phyloP scores from a whole-genome alignment of 2,329 filamentous ascomycete genomes.

The Didymella lethalis region DNA sequence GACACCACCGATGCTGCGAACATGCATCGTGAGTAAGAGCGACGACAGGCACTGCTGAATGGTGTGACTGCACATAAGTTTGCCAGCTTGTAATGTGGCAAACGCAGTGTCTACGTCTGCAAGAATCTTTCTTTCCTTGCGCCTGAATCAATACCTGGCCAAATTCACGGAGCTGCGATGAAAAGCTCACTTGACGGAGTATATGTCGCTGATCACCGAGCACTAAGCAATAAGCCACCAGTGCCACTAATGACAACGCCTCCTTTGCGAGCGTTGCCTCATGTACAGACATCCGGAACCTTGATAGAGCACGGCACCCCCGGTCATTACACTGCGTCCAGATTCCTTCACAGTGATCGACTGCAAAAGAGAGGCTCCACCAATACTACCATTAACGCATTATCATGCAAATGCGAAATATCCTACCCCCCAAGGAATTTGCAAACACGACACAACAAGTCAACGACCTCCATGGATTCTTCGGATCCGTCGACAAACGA shows the following conservation, averaged over 20 bases:
- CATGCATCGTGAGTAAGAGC: background rate
- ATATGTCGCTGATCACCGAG: background rate
- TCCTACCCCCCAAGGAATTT: background rate
- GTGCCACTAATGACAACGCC: background rate
- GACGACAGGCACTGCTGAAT: background rate
- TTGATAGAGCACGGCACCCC: background rate
- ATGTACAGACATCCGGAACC: background rate
- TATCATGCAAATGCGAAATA: constrained; percentile 1
- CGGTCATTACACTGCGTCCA: background rate
- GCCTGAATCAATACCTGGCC: too few species aligned
- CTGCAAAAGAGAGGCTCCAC: background rate
- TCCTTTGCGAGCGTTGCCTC: constrained; percentile 2
- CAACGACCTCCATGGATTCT: background rate
- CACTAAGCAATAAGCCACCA: constrained; percentile 1
- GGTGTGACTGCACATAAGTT: background rate
- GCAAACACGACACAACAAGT: background rate
- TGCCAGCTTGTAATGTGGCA: background rate
- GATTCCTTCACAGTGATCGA: background rate
- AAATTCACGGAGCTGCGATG: background rate
- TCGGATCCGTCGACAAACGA: too few species aligned
- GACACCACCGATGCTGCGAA: background rate
- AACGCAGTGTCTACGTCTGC: background rate
- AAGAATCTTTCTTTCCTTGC: background rate
- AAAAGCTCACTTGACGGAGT: background rate
- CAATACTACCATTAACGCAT: background rate